Evolutionary conservation across 1,284 basidiomycete species (phyloP).

Genomic region (Taiwanofungus camphoratus): DNA sequence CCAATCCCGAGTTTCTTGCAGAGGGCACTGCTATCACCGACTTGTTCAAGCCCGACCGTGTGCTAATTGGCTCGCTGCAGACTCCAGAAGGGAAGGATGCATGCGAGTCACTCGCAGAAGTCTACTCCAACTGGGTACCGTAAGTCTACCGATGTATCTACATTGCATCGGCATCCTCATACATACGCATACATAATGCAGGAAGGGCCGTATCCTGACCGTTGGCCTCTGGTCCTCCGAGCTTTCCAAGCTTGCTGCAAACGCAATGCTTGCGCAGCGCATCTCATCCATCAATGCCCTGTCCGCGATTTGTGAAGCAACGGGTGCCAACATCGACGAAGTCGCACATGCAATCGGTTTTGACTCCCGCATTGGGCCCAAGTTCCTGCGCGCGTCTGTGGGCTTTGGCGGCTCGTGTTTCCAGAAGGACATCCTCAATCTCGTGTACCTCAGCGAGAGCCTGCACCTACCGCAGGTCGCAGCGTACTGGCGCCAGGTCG

Average conservation of each 20-base stretch:
- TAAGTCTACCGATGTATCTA: conserved; percentile 40
- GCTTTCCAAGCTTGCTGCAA: conserved; percentile 96
- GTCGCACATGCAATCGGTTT: conserved; percentile 93
- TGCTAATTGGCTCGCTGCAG: conserved; percentile 94
- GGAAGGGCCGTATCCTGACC: conserved; percentile 77
- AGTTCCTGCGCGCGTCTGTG: conserved; percentile 92
- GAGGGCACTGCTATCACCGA: conserved; percentile 96
- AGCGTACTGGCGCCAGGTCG: conserved; percentile 94
- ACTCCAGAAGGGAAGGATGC: conserved; percentile 82
- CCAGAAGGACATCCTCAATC: conserved; percentile 99
- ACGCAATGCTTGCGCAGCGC: conserved; percentile 97
- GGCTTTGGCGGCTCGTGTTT: conserved; percentile 99
- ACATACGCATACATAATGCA: conserved; percentile 21
- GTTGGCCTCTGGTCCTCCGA: conserved; percentile 99
- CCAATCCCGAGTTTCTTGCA: conserved; percentile 98
- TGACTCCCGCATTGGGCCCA: conserved; percentile 90
- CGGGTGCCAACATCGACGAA: conserved; percentile 98
- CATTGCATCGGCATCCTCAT: not conserved
- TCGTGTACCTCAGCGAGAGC: conserved; percentile 95
- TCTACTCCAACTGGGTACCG: conserved; percentile 98
- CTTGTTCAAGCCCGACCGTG: conserved; percentile 87
- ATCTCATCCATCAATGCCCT: conserved; percentile 98
- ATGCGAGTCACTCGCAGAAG: conserved; percentile 66
- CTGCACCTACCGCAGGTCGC: conserved; percentile 96
- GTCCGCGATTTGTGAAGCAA: conserved; percentile 99